phyloP scores from a whole-genome alignment of 1,139 yeast genomes.

The Sugiyamaella paludigena region DNA sequence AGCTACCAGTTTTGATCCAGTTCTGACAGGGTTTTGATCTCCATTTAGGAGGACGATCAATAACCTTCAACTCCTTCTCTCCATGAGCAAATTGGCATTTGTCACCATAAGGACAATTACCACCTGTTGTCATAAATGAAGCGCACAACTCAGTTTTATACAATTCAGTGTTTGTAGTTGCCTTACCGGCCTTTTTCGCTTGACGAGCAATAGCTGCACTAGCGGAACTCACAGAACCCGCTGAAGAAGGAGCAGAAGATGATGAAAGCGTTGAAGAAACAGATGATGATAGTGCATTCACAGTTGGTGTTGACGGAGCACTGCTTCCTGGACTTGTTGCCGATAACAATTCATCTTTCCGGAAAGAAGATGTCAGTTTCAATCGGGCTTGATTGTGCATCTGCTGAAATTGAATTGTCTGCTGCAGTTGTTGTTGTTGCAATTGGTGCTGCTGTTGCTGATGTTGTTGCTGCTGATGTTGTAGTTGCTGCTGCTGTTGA shows the following conservation, averaged over 20 bases:
- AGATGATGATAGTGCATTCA: slow-evolving; percentile 9
- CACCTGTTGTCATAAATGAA: slow-evolving; percentile 64
- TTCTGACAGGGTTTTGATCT: slow-evolving; percentile 89
- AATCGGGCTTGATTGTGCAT: slow-evolving; percentile 11
- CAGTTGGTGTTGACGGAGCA: slow-evolving; percentile 11
- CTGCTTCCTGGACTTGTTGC: slow-evolving; percentile 6
- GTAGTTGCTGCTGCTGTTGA: slow-evolving; percentile 11
- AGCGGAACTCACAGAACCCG: no score
- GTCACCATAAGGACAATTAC: slow-evolving; percentile 79
- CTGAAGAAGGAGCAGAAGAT: slow-evolving; percentile 1
- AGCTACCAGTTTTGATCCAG: slow-evolving; percentile 78
- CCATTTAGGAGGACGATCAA: slow-evolving; percentile 81
- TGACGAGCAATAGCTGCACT: slow-evolving; percentile 6
- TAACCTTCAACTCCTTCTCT: slow-evolving; percentile 63
- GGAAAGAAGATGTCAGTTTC: slow-evolving; percentile 7
- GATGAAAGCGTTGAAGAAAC: slow-evolving; percentile 10
- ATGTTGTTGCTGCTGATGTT: slow-evolving; percentile 6
- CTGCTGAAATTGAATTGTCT: slow-evolving; percentile 14
- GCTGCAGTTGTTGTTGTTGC: slow-evolving; percentile 11
- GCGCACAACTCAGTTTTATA: slow-evolving; percentile 92
- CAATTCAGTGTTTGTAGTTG: slow-evolving; percentile 60
- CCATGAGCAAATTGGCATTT: slow-evolving; percentile 98
- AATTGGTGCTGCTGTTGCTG: slow-evolving; percentile 9
- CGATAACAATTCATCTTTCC: slow-evolving; percentile 13
- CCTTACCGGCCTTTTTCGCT: slow-evolving; percentile 32